Percentiles rank a stretch among this genome's conserved stretches.
phyloP scores from a whole-genome alignment of 2,329 filamentous ascomycete species.

The Pseudogymnoascus sp. region DNA sequence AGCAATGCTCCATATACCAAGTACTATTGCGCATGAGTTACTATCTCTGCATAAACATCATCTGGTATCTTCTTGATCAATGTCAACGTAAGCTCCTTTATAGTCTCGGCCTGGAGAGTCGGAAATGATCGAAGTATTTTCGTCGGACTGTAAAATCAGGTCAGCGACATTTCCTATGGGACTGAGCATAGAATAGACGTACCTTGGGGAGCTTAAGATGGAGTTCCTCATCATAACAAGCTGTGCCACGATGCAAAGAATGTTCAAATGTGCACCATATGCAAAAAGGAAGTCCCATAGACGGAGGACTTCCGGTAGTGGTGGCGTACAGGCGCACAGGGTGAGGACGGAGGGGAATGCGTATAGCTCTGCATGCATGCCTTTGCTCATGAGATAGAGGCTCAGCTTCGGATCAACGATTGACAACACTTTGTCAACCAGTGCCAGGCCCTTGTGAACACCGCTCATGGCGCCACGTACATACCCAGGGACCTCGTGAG shows the following conservation, averaged over 20 bases:
- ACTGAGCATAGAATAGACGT: conserved; percentile 24
- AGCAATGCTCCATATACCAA: background rate
- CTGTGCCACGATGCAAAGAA: conserved; percentile 93
- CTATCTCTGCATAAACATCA: conserved; percentile 83
- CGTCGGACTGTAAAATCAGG: conserved; percentile 60
- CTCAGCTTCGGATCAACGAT: conserved; percentile 87
- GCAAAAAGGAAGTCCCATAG: conserved; percentile 98
- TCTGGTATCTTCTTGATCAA: conserved; percentile 86
- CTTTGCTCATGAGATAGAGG: conserved; percentile 74
- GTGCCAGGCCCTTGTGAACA: conserved; percentile 80
- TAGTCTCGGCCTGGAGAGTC: conserved; percentile 69
- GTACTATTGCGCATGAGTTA: conserved; percentile 67
- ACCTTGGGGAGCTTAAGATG: conserved; percentile 79
- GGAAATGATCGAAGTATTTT: conserved; percentile 86
- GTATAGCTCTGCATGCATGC: conserved; percentile 87
- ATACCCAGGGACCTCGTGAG: conserved; percentile 82
- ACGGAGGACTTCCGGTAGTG: conserved; percentile 81
- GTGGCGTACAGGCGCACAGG: conserved; percentile 90
- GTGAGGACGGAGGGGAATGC: conserved; percentile 94
- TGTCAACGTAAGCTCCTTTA: conserved; percentile 76
- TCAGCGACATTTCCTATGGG: conserved; percentile 19
- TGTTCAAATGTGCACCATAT: conserved; percentile 89
- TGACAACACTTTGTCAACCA: conserved; percentile 86
- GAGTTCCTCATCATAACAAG: conserved; percentile 79
- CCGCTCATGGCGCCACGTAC: conserved; percentile 95